phyloP scores from a whole-genome alignment of 73 alveolate species.

The Paramecium tetraurelia region DNA sequence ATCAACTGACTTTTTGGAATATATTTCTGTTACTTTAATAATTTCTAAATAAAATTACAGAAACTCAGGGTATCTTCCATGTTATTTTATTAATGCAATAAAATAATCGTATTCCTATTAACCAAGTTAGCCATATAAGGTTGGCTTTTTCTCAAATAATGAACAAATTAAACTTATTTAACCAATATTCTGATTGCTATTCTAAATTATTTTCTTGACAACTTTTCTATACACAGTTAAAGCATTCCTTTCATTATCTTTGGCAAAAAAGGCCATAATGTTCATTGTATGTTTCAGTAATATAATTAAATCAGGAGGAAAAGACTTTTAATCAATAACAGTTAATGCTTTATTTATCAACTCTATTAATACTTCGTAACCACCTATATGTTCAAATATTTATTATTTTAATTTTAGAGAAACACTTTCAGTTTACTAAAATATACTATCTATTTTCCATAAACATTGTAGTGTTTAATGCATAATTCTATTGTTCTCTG shows the following conservation, averaged over 20 bases:
- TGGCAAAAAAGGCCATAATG: conserved; percentile 29
- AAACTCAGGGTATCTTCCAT: conserved; percentile 45
- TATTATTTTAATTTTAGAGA: conserved; percentile 35
- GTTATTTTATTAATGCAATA: not conserved
- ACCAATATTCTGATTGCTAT: not conserved
- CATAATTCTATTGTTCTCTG: not conserved
- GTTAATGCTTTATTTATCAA: conserved; percentile 24
- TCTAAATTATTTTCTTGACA: not conserved
- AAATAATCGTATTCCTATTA: not conserved
- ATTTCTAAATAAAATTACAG: conserved; percentile 2
- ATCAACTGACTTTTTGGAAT: conserved; percentile 15
- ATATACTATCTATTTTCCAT: conserved; percentile 42
- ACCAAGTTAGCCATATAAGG: conserved; percentile 1
- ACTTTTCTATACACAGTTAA: not conserved
- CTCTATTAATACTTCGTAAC: conserved; percentile 15
- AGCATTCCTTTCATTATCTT: conserved; percentile 39
- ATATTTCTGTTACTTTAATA: conserved; percentile 1
- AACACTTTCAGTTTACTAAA: conserved; percentile 26
- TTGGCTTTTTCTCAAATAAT: conserved; percentile 19
- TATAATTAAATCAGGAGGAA: not conserved
- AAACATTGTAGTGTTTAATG: not conserved
- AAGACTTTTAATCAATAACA: not conserved
- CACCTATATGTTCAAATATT: conserved; percentile 50
- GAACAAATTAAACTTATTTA: conserved; percentile 2
- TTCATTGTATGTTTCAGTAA: not conserved